Conservation (phyloP, 352 stramenopile species). For the Sclerospora graminicola region DNA sequence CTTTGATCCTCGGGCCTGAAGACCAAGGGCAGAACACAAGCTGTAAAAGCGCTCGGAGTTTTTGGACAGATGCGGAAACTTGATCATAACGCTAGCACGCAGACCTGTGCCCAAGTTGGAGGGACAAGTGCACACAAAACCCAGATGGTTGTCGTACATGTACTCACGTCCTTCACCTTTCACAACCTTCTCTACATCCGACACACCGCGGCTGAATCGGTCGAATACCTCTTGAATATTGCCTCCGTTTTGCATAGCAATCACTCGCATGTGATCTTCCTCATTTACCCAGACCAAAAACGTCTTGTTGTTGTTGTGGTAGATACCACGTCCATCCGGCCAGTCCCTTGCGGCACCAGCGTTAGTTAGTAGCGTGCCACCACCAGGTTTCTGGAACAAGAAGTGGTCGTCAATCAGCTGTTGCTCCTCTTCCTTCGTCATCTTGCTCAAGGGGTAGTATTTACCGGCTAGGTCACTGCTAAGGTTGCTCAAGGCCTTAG, state of each 20-base stretch:
- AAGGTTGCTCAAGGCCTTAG: too few species aligned
- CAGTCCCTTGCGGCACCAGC: too few species aligned
- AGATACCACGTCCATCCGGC: too few species aligned
- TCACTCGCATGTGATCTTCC: slow-evolving; percentile 76
- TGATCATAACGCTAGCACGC: slow-evolving; percentile 59
- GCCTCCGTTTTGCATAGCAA: slow-evolving; percentile 69
- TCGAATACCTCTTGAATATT: slow-evolving; percentile 84
- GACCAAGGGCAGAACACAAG: slow-evolving; percentile 46
- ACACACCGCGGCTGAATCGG: slow-evolving; percentile 43
- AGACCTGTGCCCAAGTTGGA: slow-evolving; percentile 70
- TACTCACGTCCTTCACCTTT: slow-evolving; percentile 51
- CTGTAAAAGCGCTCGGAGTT: slow-evolving; percentile 46
- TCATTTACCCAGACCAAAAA: slow-evolving; percentile 78
- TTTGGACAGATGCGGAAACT: slow-evolving; percentile 51
- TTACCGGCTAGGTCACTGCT: too few species aligned
- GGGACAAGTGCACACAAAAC: slow-evolving; percentile 63
- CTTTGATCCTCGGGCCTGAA: slow-evolving; percentile 49
- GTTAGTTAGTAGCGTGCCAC: too few species aligned
- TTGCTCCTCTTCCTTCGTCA: too few species aligned
- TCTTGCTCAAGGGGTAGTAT: too few species aligned
- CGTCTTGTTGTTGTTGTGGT: too few species aligned
- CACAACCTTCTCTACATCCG: slow-evolving; percentile 39
- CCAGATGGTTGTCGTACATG: slow-evolving; percentile 62
- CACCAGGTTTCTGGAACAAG: too few species aligned
- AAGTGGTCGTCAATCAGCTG: too few species aligned